Base-by-base conservation (phyloP, 1,284 basidiomycete genomes). In the Mycena sp. region DNA sequence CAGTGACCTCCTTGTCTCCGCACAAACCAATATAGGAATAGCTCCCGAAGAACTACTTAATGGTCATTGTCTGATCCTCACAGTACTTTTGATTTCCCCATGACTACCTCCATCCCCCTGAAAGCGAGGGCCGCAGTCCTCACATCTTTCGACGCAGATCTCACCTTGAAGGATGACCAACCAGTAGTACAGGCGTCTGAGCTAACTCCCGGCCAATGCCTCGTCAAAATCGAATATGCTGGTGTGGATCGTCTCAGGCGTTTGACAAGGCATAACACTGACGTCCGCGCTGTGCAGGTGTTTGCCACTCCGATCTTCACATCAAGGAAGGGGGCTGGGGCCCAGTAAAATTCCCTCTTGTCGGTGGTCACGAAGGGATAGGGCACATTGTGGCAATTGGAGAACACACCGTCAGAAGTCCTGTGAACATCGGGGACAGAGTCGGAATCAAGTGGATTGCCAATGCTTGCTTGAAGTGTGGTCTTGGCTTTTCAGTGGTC, bases 381-480 rank as follows among this genome's bases (percentile, higher is more conserved):
- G 85, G 84, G 6, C 70, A 77, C 38, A 79, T 93, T 46, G 88
- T 93, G 7, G 90, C 89, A 11, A 87, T 94, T 68, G 91, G 85
- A 12, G 80, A 53, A 32, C 60, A 85, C 61, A 84, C 83, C 19
- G 70, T 73, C 32, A 70, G 78, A 23, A 81, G 80, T n/a, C 67
- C 78, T 10, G 80, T 86, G 40, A 81, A 82, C 50, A 60, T 91
- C 40, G 87, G 89, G 19, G 87, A 91, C 69, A 77, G 86, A 25
- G 92, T 94, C 49, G 91, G 92, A 3, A 78, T 94, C 73, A 94
- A 94, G 71, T 90, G 88, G 87, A 78, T 90, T 61, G 89, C 86
- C 11, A 81, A 84, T 64, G 81, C 84, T 3, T 94, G 86, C 63
- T 70, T 86, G 68, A 79, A 81, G 77, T 81, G 53, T 14, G 14